phyloP scores from a whole-genome alignment of 2,329 filamentous ascomycete species.

The Pseudogymnoascus sp. region DNA sequence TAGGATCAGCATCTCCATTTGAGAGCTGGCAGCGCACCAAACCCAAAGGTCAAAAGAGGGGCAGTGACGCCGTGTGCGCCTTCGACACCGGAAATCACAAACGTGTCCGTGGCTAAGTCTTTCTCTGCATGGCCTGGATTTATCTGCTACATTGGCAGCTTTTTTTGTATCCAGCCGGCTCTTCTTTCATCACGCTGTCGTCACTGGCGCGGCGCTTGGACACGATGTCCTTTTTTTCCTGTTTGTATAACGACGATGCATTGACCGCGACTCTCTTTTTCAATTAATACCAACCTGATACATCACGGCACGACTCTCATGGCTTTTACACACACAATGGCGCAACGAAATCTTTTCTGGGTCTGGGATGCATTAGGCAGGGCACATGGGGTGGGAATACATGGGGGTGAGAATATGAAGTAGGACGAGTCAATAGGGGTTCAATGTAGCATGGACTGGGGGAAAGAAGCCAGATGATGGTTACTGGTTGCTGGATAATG shows the following conservation, averaged over 20 bases:
- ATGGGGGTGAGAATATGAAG: neutral
- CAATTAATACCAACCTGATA: neutral
- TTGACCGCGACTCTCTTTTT: neutral
- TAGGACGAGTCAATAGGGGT: neutral
- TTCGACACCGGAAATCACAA: neutral
- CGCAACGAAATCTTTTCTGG: neutral
- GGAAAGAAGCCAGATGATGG: neutral
- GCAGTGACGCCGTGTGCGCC: neutral
- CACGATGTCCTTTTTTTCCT: neutral
- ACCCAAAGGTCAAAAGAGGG: conserved; percentile 15
- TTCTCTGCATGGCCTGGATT: neutral
- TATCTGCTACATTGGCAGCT: neutral
- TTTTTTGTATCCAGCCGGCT: neutral
- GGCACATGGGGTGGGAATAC: neutral
- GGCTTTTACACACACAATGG: neutral
- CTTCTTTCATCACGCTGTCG: neutral
- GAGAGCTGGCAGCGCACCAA: conserved; percentile 63
- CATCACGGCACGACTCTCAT: neutral
- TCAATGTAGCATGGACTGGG: neutral
- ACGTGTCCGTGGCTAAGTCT: neutral
- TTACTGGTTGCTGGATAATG: neutral
- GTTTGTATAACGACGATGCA: neutral
- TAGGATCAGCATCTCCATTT: conserved; percentile 38
- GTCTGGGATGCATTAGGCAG: neutral
- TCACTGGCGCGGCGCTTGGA: neutral